Percentiles rank a stretch among this genome's conserved stretches.
Conservation (phyloP, 1,139 yeast species). For the Ogataea hybrid region DNA sequence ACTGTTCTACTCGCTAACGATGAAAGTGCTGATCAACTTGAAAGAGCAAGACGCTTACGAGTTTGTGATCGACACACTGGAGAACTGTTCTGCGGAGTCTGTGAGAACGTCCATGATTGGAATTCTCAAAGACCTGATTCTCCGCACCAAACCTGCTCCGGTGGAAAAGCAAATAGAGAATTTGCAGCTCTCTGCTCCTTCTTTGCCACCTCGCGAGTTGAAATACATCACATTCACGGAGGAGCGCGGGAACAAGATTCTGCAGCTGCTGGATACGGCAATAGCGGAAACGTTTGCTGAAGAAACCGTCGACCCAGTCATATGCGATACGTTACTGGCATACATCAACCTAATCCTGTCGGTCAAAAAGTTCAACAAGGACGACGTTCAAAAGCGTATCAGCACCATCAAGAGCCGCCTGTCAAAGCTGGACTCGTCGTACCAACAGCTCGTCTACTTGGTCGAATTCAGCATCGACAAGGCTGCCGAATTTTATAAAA, state of each 20-base stretch:
- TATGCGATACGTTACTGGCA: constrained; percentile 47
- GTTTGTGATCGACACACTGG: constrained; percentile 64
- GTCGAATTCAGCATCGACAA: constrained; percentile 17
- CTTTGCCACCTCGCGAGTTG: constrained; percentile 25
- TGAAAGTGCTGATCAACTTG: constrained; percentile 52
- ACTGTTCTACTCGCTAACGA: constrained; percentile 46
- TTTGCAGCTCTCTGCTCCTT: constrained; percentile 1
- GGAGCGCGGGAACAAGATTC: constrained; percentile 39
- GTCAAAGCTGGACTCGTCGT: neutral
- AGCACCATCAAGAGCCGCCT: constrained; percentile 1
- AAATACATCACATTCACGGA: constrained; percentile 41
- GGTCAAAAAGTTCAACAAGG: constrained; percentile 29
- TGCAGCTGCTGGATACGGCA: constrained; percentile 36
- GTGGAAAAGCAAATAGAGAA: constrained; percentile 10
- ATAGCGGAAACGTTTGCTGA: constrained; percentile 31
- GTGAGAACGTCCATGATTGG: constrained; percentile 60
- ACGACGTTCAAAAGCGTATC: constrained; percentile 5
- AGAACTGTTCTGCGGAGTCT: constrained; percentile 63
- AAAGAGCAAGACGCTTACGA: constrained; percentile 57
- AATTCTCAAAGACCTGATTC: constrained; percentile 59
- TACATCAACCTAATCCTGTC: constrained; percentile 55
- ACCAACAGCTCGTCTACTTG: constrained; percentile 9
- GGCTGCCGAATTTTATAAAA: constrained; percentile 11
- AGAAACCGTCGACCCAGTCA: constrained; percentile 20
- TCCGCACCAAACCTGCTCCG: constrained; percentile 30